Percentiles rank a stretch among this genome's conserved stretches.
Evolutionary conservation across 2,329 filamentous ascomycete species (phyloP).

Genomic region (Alternaria postmessia): DNA sequence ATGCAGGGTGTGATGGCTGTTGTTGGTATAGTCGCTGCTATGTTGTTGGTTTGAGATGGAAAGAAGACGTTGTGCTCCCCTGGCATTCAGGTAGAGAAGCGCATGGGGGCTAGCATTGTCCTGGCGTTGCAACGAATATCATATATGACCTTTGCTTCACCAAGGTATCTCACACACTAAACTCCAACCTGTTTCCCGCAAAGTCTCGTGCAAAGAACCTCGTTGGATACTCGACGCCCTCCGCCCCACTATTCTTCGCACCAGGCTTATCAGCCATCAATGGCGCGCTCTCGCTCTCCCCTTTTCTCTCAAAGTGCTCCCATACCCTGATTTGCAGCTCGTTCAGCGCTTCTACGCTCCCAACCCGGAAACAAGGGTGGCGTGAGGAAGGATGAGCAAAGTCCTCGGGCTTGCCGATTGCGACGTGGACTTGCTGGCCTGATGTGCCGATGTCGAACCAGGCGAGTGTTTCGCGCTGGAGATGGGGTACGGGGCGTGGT

Average conservation of each 20-base stretch:
- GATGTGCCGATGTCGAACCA: constrained; percentile 64
- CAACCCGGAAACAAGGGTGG: background rate
- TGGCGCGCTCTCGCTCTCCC: constrained; percentile 59
- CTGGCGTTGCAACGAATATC: background rate
- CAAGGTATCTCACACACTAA: constrained; percentile 40
- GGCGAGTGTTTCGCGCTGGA: constrained; percentile 61
- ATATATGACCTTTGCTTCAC: background rate
- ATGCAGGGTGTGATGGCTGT: background rate
- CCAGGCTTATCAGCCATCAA: constrained; percentile 65
- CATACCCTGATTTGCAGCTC: background rate
- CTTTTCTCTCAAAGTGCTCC: constrained; percentile 60
- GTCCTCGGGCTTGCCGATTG: background rate
- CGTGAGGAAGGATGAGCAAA: background rate
- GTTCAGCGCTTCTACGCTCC: background rate
- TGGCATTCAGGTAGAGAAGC: background rate
- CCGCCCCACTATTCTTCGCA: constrained; percentile 48
- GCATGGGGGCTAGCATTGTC: background rate
- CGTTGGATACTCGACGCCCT: constrained; percentile 67
- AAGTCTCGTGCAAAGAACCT: constrained; percentile 67
- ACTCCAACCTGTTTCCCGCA: constrained; percentile 53
- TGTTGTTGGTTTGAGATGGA: constrained; percentile 1
- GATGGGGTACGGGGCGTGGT: constrained; percentile 60
- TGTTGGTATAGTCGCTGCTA: background rate
- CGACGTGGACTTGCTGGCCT: constrained; percentile 60
- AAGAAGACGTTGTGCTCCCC: background rate